These are phyloP conservation scores for Candida albicans DNA, from an alignment of 1,139 yeast species.

Conservation along the genomic window DNA sequence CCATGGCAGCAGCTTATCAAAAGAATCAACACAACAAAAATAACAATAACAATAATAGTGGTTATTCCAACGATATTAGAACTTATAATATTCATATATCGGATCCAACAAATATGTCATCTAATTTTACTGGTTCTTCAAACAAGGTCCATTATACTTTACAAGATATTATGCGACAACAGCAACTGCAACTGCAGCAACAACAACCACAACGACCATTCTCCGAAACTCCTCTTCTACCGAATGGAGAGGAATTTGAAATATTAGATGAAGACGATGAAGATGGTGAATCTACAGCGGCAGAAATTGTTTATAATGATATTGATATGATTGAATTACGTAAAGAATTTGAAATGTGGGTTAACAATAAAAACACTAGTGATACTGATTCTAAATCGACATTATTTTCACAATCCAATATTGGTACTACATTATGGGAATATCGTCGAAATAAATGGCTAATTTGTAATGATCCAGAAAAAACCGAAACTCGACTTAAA, in stretches of 20 bases:
- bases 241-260: constrained; percentile 6
- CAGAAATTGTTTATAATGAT: constrained; percentile 22
- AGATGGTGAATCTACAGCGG: constrained; percentile 19
- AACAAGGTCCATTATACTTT: constrained; percentile 14
- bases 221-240: not conserved
- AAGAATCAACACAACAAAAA: constrained; percentile 11
- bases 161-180: constrained; percentile 30
- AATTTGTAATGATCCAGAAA: constrained; percentile 18
- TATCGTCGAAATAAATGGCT: constrained; percentile 61
- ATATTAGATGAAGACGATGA: constrained; percentile 13
- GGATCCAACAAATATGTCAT: no score
- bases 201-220: constrained; percentile 10
- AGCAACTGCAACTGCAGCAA: constrained; percentile 19
- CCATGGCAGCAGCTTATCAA: constrained; percentile 23
- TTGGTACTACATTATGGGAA: constrained; percentile 61
- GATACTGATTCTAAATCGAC: constrained; percentile 16
- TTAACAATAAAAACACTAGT: constrained; percentile 5
- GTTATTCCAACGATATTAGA: not conserved
- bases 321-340: constrained; percentile 30
- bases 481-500: constrained; percentile 19
- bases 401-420: constrained; percentile 14
- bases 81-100: not conserved
- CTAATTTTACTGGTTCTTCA: not conserved
- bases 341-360: constrained; percentile 23
- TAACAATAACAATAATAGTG: constrained; percentile 7